Conservation (phyloP, 2,329 filamentous ascomycete species). For the Dactylellina drechsleri region DNA sequence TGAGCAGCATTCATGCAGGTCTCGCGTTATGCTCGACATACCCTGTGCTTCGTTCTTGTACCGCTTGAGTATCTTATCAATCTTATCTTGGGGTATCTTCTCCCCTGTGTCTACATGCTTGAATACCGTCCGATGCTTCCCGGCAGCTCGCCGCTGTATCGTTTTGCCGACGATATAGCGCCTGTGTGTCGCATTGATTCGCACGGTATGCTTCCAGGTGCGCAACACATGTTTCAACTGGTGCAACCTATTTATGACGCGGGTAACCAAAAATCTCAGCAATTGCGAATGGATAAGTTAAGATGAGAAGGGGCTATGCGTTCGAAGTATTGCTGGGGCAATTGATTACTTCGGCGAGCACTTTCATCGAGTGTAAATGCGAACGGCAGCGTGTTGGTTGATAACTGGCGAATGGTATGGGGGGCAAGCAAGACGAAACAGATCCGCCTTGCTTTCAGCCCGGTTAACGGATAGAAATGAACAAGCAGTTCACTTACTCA, state of each 20-base stretch:
- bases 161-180: constrained; percentile 50
- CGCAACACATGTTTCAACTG: constrained; percentile 53
- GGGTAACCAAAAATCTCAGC: constrained; percentile 22
- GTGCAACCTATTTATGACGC: constrained; percentile 32
- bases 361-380: constrained; percentile 15
- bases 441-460: not conserved
- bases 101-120: constrained; percentile 44
- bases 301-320: too few relatives aligned
- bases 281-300: not conserved
- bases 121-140: constrained; percentile 42
- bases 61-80: constrained; percentile 47
- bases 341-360: constrained; percentile 3
- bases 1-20: not conserved
- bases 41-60: constrained; percentile 48
- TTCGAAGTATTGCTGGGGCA: not conserved
- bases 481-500: constrained; percentile 29
- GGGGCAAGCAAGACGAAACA: not conserved
- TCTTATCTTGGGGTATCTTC: constrained; percentile 47
- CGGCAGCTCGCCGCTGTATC: constrained; percentile 38
- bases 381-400: too few relatives aligned
- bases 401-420: not conserved
- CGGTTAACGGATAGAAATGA: not conserved
- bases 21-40: constrained; percentile 2
- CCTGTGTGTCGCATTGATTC: constrained; percentile 47
- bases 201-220: constrained; percentile 47